phyloP scores from a whole-genome alignment of 2,329 filamentous ascomycete genomes.

The Nakataea oryzae region DNA sequence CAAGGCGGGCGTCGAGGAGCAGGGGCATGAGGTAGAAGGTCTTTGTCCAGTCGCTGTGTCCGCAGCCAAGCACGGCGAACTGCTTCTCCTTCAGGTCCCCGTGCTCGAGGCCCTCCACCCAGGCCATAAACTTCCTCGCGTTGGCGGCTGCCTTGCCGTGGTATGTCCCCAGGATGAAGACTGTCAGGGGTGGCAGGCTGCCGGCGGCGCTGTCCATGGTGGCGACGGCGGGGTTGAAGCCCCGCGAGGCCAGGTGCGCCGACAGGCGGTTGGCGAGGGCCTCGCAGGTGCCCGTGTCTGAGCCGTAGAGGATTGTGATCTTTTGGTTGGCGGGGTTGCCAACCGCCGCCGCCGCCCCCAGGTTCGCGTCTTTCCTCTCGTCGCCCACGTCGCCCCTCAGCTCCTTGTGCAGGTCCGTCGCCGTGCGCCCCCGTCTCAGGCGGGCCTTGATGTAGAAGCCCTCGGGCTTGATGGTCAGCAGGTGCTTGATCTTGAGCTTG shows the following conservation, averaged over 20 bases:
- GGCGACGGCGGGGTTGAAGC: neutral
- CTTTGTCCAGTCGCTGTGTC: slow-evolving; percentile 20
- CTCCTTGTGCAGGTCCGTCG: slow-evolving; percentile 15
- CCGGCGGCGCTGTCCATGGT: neutral
- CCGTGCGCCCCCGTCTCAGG: slow-evolving; percentile 33
- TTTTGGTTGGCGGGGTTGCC: neutral
- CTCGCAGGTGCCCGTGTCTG: neutral
- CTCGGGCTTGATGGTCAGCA: slow-evolving; percentile 49
- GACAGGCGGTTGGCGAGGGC: neutral
- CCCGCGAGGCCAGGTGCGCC: neutral
- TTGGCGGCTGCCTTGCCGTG: neutral
- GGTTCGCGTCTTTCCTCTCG: neutral
- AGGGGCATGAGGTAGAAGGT: slow-evolving; percentile 43
- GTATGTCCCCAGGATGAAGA: neutral
- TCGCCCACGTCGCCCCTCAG: neutral
- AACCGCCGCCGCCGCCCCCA: no score
- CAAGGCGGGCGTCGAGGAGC: slow-evolving; percentile 31
- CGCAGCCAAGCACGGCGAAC: neutral
- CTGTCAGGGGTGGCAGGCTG: neutral
- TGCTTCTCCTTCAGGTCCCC: neutral
- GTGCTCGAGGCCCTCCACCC: neutral
- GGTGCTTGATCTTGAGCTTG: slow-evolving; percentile 37
- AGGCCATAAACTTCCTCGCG: neutral
- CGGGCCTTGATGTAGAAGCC: slow-evolving; percentile 48
- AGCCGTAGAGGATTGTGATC: neutral